Evolutionary conservation across 2,329 filamentous ascomycete genomes (phyloP), one percentile per base, ranked within the genome.

Genomic region (Monosporascus sp.): DNA sequence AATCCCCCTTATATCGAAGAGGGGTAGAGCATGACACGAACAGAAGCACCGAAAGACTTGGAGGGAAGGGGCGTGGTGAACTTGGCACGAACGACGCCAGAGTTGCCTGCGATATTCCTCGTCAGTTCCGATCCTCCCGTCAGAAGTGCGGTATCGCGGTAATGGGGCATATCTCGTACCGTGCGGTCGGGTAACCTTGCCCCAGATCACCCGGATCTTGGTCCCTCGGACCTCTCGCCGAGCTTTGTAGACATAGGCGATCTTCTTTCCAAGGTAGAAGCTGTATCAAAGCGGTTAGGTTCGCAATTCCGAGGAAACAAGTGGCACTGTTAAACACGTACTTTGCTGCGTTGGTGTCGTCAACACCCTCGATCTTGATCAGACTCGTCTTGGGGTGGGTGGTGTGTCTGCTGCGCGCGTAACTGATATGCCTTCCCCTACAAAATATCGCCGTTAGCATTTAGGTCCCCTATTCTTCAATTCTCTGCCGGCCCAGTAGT

Each of bases 171-270:
- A 43, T 37, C 47, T 51, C 54, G 69, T 89, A 93, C 89, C 93
- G 80, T 97, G 93, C 75, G 91, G 87, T 73, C 91, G 84, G 74
- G 91, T 96, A 75, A 97, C 88, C 84, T 96, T 97, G 82, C 93
- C 93, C 91, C 92, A 97, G 82, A 97, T 97, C 69, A 97, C 88
- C 73, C 93, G 87, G 80, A 97, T 95, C 88, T 97, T 97, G 76
- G 91, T 93, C 75, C 94, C 94, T 71, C 93, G 89, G 73, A 96
- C 84, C 83, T 96, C 91, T 80, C 87, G 92, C 79, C 90, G 87
- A 69, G 87, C 93, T 74, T 92, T 91, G 86, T 97, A 99, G 78
- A 99, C 91, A 78, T 91, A 99, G 75, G 94, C 94, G 75, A 97
- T 86, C 82, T 92, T 92, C 89, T 99, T 99, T 80, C 94, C 94